Conservation (phyloP, 2,329 filamentous ascomycete species). For the Colletotrichum simmondsii region DNA sequence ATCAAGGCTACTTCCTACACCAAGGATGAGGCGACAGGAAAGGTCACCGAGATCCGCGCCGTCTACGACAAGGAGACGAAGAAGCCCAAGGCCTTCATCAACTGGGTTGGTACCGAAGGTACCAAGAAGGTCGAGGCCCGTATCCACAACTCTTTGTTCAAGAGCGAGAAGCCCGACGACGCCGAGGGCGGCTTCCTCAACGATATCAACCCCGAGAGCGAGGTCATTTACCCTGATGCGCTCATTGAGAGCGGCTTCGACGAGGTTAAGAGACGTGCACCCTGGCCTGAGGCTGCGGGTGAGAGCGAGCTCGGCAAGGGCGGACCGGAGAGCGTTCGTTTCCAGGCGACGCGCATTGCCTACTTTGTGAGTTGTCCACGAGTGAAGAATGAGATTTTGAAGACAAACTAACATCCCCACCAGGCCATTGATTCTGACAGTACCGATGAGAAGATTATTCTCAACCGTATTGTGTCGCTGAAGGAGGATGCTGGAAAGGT, state of each 20-base stretch:
- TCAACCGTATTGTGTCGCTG: conserved; percentile 92
- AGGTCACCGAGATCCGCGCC: conserved; percentile 73
- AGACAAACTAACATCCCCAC: background rate
- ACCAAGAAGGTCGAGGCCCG: conserved; percentile 79
- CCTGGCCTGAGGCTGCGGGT: conserved; percentile 84
- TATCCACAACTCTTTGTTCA: conserved; percentile 86
- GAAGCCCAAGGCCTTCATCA: conserved; percentile 85
- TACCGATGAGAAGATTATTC: conserved; percentile 80
- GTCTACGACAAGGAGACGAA: conserved; percentile 76
- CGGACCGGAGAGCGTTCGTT: conserved; percentile 81
- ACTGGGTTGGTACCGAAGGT: conserved; percentile 82
- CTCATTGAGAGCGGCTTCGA: conserved; percentile 86
- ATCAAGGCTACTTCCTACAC: conserved; percentile 77
- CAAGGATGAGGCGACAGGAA: conserved; percentile 72
- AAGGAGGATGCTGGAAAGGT: conserved; percentile 86
- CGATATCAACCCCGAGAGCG: conserved; percentile 86
- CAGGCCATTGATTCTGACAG: conserved; percentile 82
- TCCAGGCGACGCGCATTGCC: conserved; percentile 90
- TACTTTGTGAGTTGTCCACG: conserved; percentile 72
- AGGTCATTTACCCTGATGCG: conserved; percentile 81
- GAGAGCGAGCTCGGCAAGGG: conserved; percentile 71
- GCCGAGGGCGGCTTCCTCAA: conserved; percentile 84
- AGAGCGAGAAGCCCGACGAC: conserved; percentile 82
- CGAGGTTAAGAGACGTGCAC: conserved; percentile 77
- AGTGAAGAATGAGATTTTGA: background rate